Conservation (phyloP, 306 rosid species). For the Trifolium repens region DNA sequence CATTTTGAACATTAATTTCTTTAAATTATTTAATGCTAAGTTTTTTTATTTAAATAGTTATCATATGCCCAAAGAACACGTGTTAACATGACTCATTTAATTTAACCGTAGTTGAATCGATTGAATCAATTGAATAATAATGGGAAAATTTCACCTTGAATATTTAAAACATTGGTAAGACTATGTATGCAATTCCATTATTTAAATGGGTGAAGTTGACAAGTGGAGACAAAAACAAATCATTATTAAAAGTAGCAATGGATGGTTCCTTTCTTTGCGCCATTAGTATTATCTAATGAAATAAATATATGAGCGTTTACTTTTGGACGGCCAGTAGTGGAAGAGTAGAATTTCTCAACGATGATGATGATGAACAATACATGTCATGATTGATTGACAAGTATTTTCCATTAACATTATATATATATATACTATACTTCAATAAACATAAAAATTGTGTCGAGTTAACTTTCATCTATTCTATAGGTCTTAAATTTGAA, state of each 20-base stretch:
- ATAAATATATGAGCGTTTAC: constrained; percentile 52
- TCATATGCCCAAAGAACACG: too few relatives aligned
- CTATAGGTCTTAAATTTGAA: too few relatives aligned
- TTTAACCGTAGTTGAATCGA: too few relatives aligned
- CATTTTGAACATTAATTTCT: too few relatives aligned
- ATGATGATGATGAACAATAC: constrained; percentile 34
- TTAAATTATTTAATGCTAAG: too few relatives aligned
- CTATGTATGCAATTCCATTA: not conserved
- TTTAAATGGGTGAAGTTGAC: constrained; percentile 7
- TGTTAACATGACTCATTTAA: too few relatives aligned
- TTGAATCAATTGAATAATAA: too few relatives aligned
- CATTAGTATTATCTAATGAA: not conserved
- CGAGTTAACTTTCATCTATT: too few relatives aligned
- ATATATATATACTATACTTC: not conserved
- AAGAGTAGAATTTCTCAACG: constrained; percentile 43
- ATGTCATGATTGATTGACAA: constrained; percentile 44
- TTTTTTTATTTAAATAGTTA: too few relatives aligned
- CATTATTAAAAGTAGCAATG: constrained; percentile 31
- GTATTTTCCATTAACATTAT: constrained; percentile 32
- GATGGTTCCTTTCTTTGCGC: constrained; percentile 27
- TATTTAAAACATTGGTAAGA: not conserved
- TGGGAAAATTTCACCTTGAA: too few relatives aligned
- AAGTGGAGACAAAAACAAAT: constrained; percentile 12
- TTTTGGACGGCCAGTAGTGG: constrained; percentile 53
- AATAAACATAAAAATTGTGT: too few relatives aligned